These are phyloP conservation scores for Phytophthora sp. DNA, from an alignment of 352 stramenopile species.

Conservation along the genomic window DNA sequence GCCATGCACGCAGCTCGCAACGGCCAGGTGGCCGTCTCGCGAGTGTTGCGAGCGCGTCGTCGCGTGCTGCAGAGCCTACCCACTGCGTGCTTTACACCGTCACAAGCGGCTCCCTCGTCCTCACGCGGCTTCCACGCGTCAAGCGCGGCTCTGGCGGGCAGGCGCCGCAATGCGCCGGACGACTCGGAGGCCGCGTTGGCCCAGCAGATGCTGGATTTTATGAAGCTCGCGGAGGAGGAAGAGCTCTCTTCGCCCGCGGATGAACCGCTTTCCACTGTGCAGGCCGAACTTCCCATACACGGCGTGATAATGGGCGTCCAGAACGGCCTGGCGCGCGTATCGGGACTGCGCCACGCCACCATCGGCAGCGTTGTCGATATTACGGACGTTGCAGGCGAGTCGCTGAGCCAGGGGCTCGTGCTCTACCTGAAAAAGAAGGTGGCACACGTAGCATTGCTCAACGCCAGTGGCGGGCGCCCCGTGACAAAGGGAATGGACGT, in stretches of 20 bases:
- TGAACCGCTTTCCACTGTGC: slow-evolving; percentile 8
- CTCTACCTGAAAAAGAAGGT: slow-evolving; percentile 67
- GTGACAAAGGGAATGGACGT: slow-evolving; percentile 69
- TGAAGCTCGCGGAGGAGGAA: slow-evolving; percentile 49
- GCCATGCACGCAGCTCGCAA: slow-evolving; percentile 11
- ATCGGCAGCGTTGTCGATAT: slow-evolving; percentile 76
- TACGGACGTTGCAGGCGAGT: slow-evolving; percentile 21
- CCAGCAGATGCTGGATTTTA: slow-evolving; percentile 79
- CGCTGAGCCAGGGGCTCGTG: slow-evolving; percentile 55
- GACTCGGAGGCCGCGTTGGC: slow-evolving; percentile 60
- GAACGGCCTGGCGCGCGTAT: slow-evolving; percentile 77
- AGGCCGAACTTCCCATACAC: slow-evolving; percentile 48
- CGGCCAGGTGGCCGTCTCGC: slow-evolving; percentile 13
- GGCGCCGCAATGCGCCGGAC: slow-evolving; percentile 32
- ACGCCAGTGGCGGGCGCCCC: slow-evolving; percentile 17
- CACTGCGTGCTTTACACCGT: neutral
- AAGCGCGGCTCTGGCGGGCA: neutral
- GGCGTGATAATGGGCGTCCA: slow-evolving; percentile 74
- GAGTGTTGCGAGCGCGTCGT: slow-evolving; percentile 10
- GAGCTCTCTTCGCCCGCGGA: neutral
- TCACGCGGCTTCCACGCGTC: slow-evolving; percentile 20
- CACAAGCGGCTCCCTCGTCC: neutral
- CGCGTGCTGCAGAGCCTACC: neutral
- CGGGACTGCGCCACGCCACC: slow-evolving; percentile 70
- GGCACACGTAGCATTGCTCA: slow-evolving; percentile 65